Conservation (phyloP, 768 basidiomycete species). For the Phylloporus sp. region DNA sequence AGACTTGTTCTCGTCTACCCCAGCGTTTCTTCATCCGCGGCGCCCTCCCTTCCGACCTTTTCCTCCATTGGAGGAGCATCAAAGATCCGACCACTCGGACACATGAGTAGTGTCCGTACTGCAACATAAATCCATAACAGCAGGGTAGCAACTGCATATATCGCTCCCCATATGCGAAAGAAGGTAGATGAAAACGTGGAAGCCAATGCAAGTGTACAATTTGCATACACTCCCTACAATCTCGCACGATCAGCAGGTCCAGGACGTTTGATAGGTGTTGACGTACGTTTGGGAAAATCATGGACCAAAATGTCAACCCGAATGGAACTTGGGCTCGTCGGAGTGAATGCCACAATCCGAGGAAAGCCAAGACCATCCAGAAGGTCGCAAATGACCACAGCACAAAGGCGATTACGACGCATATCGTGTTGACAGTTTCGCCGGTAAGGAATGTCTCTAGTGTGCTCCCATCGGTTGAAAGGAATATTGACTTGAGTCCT, state of each 20-base stretch:
- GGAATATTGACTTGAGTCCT: slow-evolving; percentile 36
- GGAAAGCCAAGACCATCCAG: slow-evolving; percentile 55
- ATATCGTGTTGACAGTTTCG: slow-evolving; percentile 41
- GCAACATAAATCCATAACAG: slow-evolving; percentile 50
- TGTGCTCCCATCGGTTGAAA: slow-evolving; percentile 32
- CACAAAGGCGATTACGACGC: slow-evolving; percentile 44
- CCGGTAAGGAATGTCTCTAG: slow-evolving; percentile 33
- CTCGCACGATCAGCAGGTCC: neutral
- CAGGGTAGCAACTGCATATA: slow-evolving; percentile 47
- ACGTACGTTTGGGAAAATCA: slow-evolving; percentile 66
- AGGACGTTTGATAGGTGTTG: neutral
- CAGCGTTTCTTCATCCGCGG: slow-evolving; percentile 1
- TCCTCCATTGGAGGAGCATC: slow-evolving; percentile 39
- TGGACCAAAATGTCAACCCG: slow-evolving; percentile 57
- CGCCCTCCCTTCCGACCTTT: slow-evolving; percentile 12
- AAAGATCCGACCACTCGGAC: slow-evolving; percentile 38
- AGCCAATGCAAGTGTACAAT: slow-evolving; percentile 52
- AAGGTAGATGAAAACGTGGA: slow-evolving; percentile 46
- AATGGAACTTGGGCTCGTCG: slow-evolving; percentile 44
- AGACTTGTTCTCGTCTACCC: neutral
- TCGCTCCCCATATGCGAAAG: slow-evolving; percentile 54
- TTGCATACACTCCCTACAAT: slow-evolving; percentile 58
- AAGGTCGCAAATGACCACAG: slow-evolving; percentile 61
- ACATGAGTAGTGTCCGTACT: slow-evolving; percentile 35
- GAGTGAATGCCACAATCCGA: slow-evolving; percentile 43